Evolutionary conservation across 148 eudicot genomes (phyloP), one percentile per base, ranked within the genome.

Genomic region (Pouteria glomerata): DNA sequence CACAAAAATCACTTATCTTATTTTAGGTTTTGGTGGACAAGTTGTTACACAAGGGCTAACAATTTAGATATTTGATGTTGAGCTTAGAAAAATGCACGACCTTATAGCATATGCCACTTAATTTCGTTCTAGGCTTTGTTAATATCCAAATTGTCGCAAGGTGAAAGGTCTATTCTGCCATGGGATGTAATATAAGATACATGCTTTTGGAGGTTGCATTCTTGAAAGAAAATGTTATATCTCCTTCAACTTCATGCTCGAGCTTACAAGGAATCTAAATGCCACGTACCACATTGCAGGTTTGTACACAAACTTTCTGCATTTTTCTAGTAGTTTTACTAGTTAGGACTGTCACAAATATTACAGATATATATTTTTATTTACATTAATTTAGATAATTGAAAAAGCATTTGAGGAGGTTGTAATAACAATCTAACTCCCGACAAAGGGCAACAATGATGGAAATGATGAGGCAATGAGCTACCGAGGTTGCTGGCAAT

Each of bases 141-240:
- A 76, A 45, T 91, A 91, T 61, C 89, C 85, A 44, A 85, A 91
- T 23, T 88, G 93, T 63, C 85, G 91, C 44, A 88, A 88, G 80
- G 97, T 91, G 41, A 91, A 88, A 80, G 88, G 85, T 47, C 93
- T 91, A 73, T 91, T 91, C 82, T 84, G 93, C 75, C 97, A 91
- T 69, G 93, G 97, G 24, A 86, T 88, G 70, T 78, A 79, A 21
- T 91, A 93, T 82, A 82, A 75, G 75, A 27, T 39, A 30, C 97
- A 93, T 53, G 91, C 89, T 12, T 75, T 87, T 75, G 91, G 84
- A 63, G 97, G 91, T 29, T 91, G 97, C 71, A 78, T 77, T 77
- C 88, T 88, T 91, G 97, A 71, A 91, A 91, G 74, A 91, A 76
- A 79, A 91, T 91, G 97, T 91, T 93, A 93, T 83, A 88, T 84